Conservation (phyloP, 225 moss, liverwort and hornwort genomes). For the Polytrichum formosum region DNA sequence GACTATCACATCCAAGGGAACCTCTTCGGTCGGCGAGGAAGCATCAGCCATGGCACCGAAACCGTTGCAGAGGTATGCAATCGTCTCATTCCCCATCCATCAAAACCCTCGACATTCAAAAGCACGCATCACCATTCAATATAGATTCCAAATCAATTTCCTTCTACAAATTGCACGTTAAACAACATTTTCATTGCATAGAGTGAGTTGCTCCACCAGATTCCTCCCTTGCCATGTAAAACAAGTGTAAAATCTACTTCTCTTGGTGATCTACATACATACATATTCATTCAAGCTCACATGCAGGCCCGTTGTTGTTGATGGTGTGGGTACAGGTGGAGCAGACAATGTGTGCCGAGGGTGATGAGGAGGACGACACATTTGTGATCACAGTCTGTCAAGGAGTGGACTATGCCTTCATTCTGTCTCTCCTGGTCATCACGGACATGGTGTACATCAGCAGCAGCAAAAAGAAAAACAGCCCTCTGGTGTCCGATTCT, state of each 20-base stretch:
- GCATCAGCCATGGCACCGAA: slow-evolving; percentile 13
- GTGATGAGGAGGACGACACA: slow-evolving; percentile 2
- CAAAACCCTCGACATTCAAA: too few species aligned
- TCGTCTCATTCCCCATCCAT: neutral
- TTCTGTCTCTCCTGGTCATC: slow-evolving; percentile 12
- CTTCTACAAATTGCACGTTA: too few species aligned
- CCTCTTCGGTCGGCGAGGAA: slow-evolving; percentile 8
- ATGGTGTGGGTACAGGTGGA: slow-evolving; percentile 7
- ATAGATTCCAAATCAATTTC: too few species aligned
- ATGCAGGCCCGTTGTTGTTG: too few species aligned
- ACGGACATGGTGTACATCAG: slow-evolving; percentile 9
- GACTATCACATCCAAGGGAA: slow-evolving; percentile 15
- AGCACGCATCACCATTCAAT: too few species aligned
- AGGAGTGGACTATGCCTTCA: slow-evolving; percentile 16
- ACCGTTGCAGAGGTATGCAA: slow-evolving; percentile 12
- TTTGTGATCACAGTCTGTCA: slow-evolving; percentile 10
- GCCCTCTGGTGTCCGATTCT: neutral
- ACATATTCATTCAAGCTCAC: too few species aligned
- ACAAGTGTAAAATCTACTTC: too few species aligned
- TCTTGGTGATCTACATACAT: too few species aligned
- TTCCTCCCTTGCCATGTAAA: too few species aligned
- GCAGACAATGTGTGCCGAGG: neutral
- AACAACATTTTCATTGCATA: too few species aligned
- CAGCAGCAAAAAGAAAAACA: slow-evolving; percentile 2
- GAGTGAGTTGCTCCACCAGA: too few species aligned